Base-by-base conservation (phyloP, 805 yeast genomes). In the Schizosaccharomyces japonicus region DNA sequence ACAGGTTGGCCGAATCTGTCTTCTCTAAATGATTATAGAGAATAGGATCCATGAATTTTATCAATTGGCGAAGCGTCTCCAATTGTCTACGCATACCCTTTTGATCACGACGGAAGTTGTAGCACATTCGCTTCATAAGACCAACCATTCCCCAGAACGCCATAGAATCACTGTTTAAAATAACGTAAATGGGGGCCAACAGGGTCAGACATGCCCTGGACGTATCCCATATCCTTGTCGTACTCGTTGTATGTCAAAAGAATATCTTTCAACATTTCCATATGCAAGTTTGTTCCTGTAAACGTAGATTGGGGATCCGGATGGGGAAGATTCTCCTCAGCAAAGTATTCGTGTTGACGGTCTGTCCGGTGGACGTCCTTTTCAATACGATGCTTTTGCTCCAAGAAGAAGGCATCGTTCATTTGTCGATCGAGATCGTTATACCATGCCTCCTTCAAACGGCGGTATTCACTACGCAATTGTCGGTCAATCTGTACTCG, bases 201-300 rank as follows among this genome's bases (percentile, higher is more conserved):
- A 90, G n/a, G 65, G 60, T 90, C 99, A 7, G 90, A 75, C 99
- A 90, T 90, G 1, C 99, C 99, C 63, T 90, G 99, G 17, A 90
- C 94, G 57, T 90, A 90, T 0, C 98, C 98, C 54, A 90, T 63
- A 54, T 83, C 78, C 44, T 66, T 67, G 60, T 90, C 85, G 59
- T 76, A 70, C 60, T 80, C 84, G 59, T 90, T 87, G 57, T 79
- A 87, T 0, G 95, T 81, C 49, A 84, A 68, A 34, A 90, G 66
- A 51, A 90, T 79, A 54, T 80, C 84, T 54, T 82, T 71, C 64
- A 90, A 63, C 47, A 64, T 70, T 51, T 72, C 68, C 50, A 90
- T 65, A 60, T 90, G 84, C 8, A 81, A 77, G 58, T 90, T 90
- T 39, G 93, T 76, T 26, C 73, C 71, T 47, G 76, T 69, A 56